Evolutionary conservation across 2,329 filamentous ascomycete species (phyloP).

Genomic region (Penicillium rolfsii): DNA sequence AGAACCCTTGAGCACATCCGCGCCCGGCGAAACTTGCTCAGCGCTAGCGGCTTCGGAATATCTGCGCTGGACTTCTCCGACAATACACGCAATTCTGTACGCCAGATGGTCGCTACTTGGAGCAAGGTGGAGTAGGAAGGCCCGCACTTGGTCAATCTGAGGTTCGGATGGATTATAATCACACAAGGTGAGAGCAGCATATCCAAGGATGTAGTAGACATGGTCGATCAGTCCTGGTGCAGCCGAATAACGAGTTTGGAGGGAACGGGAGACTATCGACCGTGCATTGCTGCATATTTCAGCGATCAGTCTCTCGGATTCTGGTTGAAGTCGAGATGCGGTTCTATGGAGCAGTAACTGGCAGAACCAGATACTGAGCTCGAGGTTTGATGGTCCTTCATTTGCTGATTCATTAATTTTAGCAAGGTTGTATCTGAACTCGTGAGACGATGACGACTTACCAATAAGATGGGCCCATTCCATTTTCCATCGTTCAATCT

Average conservation of each 20-base stretch:
- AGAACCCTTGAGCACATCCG: slow-evolving; percentile 20
- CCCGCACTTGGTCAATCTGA: slow-evolving; percentile 39
- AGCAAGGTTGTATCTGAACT: background rate
- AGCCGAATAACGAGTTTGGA: slow-evolving; percentile 34
- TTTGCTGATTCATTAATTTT: slow-evolving; percentile 24
- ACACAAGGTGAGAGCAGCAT: slow-evolving; percentile 41
- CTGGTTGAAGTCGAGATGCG: slow-evolving; percentile 31
- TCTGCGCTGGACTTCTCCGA: slow-evolving; percentile 37
- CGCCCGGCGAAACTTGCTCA: slow-evolving; percentile 27
- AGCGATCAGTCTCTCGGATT: slow-evolving; percentile 31
- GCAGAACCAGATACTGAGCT: slow-evolving; percentile 42
- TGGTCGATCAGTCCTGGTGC: slow-evolving; percentile 41
- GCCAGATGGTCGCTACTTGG: slow-evolving; percentile 40
- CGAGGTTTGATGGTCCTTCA: slow-evolving; percentile 36
- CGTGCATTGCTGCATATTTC: slow-evolving; percentile 37
- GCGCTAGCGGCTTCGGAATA: slow-evolving; percentile 28
- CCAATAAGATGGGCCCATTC: slow-evolving; percentile 40
- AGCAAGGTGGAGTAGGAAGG: slow-evolving; percentile 38
- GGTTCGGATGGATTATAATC: slow-evolving; percentile 39
- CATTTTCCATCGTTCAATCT: slow-evolving; percentile 41
- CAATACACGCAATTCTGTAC: slow-evolving; percentile 38
- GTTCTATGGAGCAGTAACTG: slow-evolving; percentile 41
- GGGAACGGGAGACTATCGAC: slow-evolving; percentile 36
- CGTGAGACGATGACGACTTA: slow-evolving; percentile 16
- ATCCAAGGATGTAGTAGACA: slow-evolving; percentile 40